phyloP scores from a whole-genome alignment of 2,329 filamentous ascomycete genomes.

The Fusarium camptoceras region DNA sequence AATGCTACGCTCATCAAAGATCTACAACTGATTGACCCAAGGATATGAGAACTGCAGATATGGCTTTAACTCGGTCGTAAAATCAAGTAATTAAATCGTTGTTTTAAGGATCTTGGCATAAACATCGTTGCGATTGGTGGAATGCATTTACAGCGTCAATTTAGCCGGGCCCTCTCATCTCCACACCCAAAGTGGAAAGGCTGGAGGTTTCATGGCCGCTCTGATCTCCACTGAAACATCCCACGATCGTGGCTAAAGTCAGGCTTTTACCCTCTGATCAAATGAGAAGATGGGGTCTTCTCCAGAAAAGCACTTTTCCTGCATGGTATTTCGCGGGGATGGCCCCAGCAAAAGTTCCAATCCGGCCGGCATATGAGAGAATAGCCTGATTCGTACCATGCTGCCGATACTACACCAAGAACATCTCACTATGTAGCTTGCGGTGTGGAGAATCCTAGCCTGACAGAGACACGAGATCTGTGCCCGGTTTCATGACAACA shows the following conservation, averaged over 20 bases:
- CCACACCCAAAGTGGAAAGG: slow-evolving; percentile 12
- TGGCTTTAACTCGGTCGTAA: background rate
- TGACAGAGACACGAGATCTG: background rate
- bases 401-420: background rate
- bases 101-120: background rate
- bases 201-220: slow-evolving; percentile 11
- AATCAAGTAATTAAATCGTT: background rate
- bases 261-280: slow-evolving; percentile 2
- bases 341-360: background rate
- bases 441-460: background rate
- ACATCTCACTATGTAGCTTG: background rate
- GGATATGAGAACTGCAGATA: background rate
- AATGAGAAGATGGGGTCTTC: background rate
- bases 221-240: slow-evolving; percentile 12
- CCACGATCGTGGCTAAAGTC: slow-evolving; percentile 11
- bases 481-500: background rate
- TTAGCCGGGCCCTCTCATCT: slow-evolving; percentile 5
- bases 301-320: background rate
- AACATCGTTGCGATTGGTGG: background rate
- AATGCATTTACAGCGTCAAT: slow-evolving; percentile 2
- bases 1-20: background rate
- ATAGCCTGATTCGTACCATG: slow-evolving; percentile 4
- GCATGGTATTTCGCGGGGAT: background rate
- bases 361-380: background rate
- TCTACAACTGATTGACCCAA: background rate